Evolutionary conservation across 306 rosid species (phyloP), one percentile per base, ranked within the genome.

Genomic region (Dicorynia guianensis): DNA sequence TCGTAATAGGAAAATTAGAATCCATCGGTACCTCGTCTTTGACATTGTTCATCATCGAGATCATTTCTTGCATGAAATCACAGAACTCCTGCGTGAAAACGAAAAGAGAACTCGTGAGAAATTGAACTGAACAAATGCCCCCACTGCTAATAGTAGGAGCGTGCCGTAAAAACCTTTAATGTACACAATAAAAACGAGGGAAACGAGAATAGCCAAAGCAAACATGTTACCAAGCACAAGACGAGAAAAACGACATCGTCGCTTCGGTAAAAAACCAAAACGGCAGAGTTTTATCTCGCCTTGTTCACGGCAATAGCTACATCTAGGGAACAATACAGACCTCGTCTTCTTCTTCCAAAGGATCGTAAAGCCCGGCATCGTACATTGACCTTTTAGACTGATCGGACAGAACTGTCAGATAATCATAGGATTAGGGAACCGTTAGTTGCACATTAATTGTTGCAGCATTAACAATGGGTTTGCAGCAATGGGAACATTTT

Each of bases 31-130:
- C 99, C 99, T 96, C 96, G 46, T 82, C 89, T 73, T 92, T 90
- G 12, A 88, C 97, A 40, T 82, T 89, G 85, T 89, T 88, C 99
- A 96, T 96, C 96, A 92, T 86, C 14, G 98, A 74, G 11, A 92
- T 69, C 98, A 96, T 96, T 80, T 96, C 99, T 63, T 87, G 86
- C 98, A 96, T 90, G 76, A 96, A 96, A 63, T 81, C 97, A 80
- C 90, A 89, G 50, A 96, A 96, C 5, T 86, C 97, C 99, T 96
- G 93, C 19, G 14, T 7, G 4, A 36, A 17, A 63, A 61, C 33
- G 34, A 8, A 8, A 60, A 2, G 38, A 77, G 48, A 17, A 47
- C n/a, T 38, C 12, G 19, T 56, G 8, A 33, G 30, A 2, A 74
- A 58, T 47, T 64, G 40, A 60, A 43, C 11, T 13, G 13, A 34